phyloP scores from a whole-genome alignment of 2,329 filamentous ascomycete species.

The Botrytis paeoniae region DNA sequence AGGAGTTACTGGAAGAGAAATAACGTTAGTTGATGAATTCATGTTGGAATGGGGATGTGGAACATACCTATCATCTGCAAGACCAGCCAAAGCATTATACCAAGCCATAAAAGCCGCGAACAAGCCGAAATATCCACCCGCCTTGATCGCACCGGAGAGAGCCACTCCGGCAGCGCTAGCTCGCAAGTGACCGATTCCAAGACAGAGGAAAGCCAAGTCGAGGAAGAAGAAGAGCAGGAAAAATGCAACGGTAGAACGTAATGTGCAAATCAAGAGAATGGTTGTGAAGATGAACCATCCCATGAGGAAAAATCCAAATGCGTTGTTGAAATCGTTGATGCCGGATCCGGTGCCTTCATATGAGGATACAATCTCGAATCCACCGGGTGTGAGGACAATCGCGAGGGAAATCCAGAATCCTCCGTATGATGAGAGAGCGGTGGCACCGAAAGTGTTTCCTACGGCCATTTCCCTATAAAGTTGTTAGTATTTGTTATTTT shows the following conservation, averaged over 20 bases:
- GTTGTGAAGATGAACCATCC: slow-evolving; percentile 65
- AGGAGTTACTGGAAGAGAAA: slow-evolving; percentile 61
- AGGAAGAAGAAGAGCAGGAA: slow-evolving; percentile 58
- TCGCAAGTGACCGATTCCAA: slow-evolving; percentile 45
- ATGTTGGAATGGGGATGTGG: no score
- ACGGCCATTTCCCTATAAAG: slow-evolving; percentile 56
- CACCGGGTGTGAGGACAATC: slow-evolving; percentile 56
- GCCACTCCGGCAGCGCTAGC: slow-evolving; percentile 32
- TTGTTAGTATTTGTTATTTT: background rate
- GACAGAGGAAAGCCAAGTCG: slow-evolving; percentile 55
- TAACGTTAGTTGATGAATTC: slow-evolving; percentile 37
- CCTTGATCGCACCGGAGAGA: slow-evolving; percentile 53
- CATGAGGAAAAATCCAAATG: slow-evolving; percentile 56
- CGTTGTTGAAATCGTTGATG: slow-evolving; percentile 43
- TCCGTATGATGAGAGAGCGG: slow-evolving; percentile 59
- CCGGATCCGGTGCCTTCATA: slow-evolving; percentile 34
- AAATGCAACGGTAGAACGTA: slow-evolving; percentile 59
- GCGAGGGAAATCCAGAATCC: slow-evolving; percentile 61
- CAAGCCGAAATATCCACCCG: slow-evolving; percentile 77
- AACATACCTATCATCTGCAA: slow-evolving; percentile 66
- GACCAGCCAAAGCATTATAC: slow-evolving; percentile 83
- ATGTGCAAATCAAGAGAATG: slow-evolving; percentile 51
- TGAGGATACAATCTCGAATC: slow-evolving; percentile 48
- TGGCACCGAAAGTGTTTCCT: slow-evolving; percentile 62
- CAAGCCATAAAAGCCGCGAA: slow-evolving; percentile 78